Conservation (phyloP, 345 rosid genomes). For the Eucalyptus melliodora region DNA sequence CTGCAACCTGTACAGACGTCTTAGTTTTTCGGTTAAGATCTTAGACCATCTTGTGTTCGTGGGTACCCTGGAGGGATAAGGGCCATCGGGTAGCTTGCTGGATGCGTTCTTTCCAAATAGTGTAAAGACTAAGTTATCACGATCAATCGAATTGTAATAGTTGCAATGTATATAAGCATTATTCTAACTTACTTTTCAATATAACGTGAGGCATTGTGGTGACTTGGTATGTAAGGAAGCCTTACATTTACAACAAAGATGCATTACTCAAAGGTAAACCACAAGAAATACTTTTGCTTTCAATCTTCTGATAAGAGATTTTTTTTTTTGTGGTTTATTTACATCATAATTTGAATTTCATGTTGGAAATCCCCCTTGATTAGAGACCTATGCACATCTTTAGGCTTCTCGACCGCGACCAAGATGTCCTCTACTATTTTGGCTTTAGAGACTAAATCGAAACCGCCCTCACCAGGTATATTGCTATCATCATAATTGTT, state of each 20-base stretch:
- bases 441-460: no score
- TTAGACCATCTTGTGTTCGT: not conserved
- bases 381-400: not conserved
- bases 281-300: not conserved
- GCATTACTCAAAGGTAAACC: not conserved
- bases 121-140: not conserved
- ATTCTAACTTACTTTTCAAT: no score
- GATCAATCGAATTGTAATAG: accelerated
- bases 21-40: not conserved
- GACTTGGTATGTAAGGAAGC: not conserved
- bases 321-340: not conserved
- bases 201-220: not conserved
- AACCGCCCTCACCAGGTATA: not conserved
- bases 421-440: not conserved
- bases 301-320: not conserved
- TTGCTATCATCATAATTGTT: not conserved
- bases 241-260: not conserved
- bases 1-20: not conserved
- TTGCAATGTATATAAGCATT: accelerated
- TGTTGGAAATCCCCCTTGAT: not conserved
- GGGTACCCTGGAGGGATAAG: not conserved
- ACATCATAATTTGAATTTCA: not conserved
- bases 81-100: accelerated
- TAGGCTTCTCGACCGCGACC: not conserved
- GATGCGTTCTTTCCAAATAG: accelerated